These are phyloP conservation scores for Flaveria sonorensis DNA, from an alignment of 129 eudicot species.

Conservation along the genomic window DNA sequence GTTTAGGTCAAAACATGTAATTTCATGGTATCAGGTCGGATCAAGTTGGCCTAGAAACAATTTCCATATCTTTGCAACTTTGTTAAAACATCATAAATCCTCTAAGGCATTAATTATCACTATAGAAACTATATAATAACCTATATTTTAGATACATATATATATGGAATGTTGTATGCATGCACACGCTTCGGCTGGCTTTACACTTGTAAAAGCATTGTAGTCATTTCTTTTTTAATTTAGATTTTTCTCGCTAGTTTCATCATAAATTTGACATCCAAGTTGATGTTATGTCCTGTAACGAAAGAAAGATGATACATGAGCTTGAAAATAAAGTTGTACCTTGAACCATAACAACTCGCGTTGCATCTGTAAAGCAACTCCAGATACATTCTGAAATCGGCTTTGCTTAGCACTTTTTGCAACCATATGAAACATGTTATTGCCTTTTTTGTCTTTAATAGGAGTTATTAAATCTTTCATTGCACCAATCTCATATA, in stretches of 20 bases:
- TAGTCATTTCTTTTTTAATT: not conserved
- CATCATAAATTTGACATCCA: not conserved
- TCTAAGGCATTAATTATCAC: not conserved
- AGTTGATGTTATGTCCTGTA: no score
- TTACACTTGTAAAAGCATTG: no score
- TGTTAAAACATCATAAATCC: not conserved
- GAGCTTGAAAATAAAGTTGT: not conserved
- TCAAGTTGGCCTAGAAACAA: not conserved
- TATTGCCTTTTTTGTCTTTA: not conserved
- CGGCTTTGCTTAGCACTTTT: not conserved
- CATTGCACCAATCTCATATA: slow-evolving; percentile 4
- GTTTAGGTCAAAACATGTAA: not conserved
- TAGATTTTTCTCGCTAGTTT: not conserved
- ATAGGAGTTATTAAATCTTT: not conserved
- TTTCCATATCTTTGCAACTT: not conserved
- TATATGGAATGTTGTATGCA: not conserved
- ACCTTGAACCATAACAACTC: slow-evolving; percentile 18
- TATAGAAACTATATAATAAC: not conserved
- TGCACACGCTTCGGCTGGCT: not conserved
- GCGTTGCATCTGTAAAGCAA: not conserved
- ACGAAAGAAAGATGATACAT: not conserved
- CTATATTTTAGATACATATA: not conserved
- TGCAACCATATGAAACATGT: slow-evolving; percentile 8
- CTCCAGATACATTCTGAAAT: not conserved
- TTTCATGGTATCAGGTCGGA: not conserved